phyloP scores from a whole-genome alignment of 495 filamentous ascomycete genomes.

The Pseudotulostoma volvatum region DNA sequence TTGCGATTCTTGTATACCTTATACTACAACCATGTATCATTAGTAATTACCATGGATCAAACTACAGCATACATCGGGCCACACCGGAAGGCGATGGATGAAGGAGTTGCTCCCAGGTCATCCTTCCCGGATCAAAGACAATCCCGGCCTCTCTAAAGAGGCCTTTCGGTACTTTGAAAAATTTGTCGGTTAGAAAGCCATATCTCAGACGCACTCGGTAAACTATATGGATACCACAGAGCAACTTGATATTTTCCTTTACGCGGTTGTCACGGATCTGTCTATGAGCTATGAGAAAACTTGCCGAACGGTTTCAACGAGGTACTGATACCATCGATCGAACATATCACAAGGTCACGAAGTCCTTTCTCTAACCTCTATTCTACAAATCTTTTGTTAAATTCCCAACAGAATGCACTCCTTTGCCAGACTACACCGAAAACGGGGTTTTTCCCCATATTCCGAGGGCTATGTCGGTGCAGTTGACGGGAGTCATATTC shows the following conservation, averaged over 20 bases:
- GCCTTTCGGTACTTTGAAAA: background rate
- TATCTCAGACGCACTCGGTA: background rate
- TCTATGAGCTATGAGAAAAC: background rate
- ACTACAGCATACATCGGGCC: background rate
- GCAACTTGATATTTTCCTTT: background rate
- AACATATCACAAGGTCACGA: background rate
- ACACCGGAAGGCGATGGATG: background rate
- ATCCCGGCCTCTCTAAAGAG: background rate
- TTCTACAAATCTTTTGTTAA: background rate
- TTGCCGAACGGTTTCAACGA: background rate
- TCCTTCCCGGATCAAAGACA: background rate
- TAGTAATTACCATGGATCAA: too few relatives aligned
- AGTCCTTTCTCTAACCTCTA: background rate
- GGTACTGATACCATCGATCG: background rate
- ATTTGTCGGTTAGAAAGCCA: background rate
- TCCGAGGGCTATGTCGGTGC: background rate
- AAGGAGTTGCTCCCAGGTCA: background rate
- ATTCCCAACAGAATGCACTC: background rate
- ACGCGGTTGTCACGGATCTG: background rate
- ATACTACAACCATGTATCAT: too few relatives aligned
- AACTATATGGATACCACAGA: background rate
- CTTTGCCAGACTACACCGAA: background rate
- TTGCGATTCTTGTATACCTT: too few relatives aligned
- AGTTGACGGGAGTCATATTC: background rate
- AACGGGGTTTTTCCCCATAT: background rate